Evolutionary conservation across 441 rosid genomes (phyloP), one percentile per base, ranked within the genome.

Genomic region (Populus hybrid): DNA sequence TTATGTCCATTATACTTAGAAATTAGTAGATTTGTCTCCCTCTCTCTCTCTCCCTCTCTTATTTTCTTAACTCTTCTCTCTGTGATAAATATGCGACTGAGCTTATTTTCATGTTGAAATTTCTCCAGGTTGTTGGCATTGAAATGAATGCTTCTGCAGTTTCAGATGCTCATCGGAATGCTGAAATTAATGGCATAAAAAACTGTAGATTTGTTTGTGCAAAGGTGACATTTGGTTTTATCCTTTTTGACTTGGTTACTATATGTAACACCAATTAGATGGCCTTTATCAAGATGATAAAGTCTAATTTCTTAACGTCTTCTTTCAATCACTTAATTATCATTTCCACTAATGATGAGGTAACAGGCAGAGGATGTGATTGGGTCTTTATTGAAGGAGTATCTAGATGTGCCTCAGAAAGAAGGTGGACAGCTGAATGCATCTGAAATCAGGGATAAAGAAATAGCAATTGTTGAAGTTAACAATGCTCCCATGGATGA

Each of bases 91-190:
- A 46, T 14, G 57, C 67, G 32, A 76, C 61, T 80, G 71, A 75
- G 69, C 59, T 69, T 81, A 32, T 76, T 57, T 78, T 7, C 23
- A 23, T 34, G 24, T 61, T 57, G 32, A 61, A 71, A 70, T 32
- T 75, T 76, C 70, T 85, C 61, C 87, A 91, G 98, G 95, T 92
- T 63, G 85, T 94, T 42, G 98, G 98, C 76, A 88, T 92, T 83
- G 98, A 94, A 87, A 91, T 92, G 97, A 94, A 94, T 80, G 91
- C 96, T 75, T 94, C 99, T 63, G 98, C 99, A 26, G 98, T 96
- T 76, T 88, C 86, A 74, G 98, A 94, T 89, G 99, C 99, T 21
- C 87, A 88, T 70, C 79, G 87, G 68, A 96, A 96, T 82, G 99
- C 99, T 72, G 90, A 88, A 85, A 87, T 91, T 76, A 96, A 96